Evolutionary conservation across 2,329 filamentous ascomycete genomes (phyloP).

Genomic region (Fusarium nelsonii): DNA sequence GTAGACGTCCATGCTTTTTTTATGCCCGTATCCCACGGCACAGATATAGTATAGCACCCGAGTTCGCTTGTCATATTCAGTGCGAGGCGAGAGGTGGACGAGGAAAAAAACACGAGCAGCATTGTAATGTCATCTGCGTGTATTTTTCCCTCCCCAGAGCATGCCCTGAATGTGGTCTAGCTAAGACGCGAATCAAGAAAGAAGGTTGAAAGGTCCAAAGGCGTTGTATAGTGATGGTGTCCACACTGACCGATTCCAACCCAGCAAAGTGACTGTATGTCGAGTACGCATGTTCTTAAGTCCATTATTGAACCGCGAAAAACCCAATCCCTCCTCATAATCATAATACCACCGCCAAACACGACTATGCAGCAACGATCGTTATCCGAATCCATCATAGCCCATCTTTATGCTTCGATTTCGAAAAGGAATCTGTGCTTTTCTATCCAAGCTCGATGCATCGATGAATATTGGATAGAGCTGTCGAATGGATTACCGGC

Average conservation of each 20-base stretch:
- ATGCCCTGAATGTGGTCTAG: slow-evolving; percentile 29
- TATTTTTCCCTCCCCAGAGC: slow-evolving; percentile 16
- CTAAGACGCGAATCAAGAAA: slow-evolving; percentile 35
- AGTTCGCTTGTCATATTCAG: slow-evolving; percentile 9
- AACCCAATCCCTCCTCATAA: slow-evolving; percentile 39
- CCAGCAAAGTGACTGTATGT: slow-evolving; percentile 34
- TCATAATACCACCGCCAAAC: slow-evolving; percentile 33
- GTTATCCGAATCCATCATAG: slow-evolving; percentile 11
- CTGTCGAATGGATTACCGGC: slow-evolving; percentile 57
- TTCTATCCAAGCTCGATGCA: slow-evolving; percentile 31
- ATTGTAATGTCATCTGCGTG: slow-evolving; percentile 36
- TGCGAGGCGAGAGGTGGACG: slow-evolving; percentile 3
- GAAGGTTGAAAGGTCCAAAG: slow-evolving; percentile 26
- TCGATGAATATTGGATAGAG: slow-evolving; percentile 18
- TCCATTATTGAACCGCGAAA: slow-evolving; percentile 42
- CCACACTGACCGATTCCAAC: slow-evolving; percentile 25
- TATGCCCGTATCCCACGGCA: slow-evolving; percentile 17
- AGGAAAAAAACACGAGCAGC: slow-evolving; percentile 29
- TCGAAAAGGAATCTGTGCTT: slow-evolving; percentile 10
- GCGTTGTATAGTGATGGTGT: slow-evolving; percentile 24
- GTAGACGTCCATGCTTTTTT: slow-evolving; percentile 41
- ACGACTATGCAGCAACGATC: slow-evolving; percentile 37
- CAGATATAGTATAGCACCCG: slow-evolving; percentile 26
- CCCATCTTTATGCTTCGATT: slow-evolving; percentile 21
- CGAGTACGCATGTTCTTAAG: slow-evolving; percentile 39